Evolutionary conservation across 2,329 filamentous ascomycete genomes (phyloP).

Genomic region (Bipolaris bicolor): DNA sequence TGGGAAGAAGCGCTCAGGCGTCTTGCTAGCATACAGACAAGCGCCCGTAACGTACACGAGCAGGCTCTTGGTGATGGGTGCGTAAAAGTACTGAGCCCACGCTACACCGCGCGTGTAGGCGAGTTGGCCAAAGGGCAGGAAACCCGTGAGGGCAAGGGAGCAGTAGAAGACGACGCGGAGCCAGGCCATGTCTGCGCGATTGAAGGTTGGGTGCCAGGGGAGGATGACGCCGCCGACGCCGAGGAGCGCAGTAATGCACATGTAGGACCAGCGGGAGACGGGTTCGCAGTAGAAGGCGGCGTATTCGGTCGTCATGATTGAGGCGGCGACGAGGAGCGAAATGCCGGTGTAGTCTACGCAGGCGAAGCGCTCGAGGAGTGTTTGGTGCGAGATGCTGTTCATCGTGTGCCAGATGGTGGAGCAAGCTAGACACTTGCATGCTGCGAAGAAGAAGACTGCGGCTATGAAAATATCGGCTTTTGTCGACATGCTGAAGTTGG

Average conservation of each 20-base stretch:
- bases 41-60: conserved; percentile 86
- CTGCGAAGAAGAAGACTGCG: conserved; percentile 93
- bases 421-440: conserved; percentile 92
- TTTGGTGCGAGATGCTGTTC: conserved; percentile 92
- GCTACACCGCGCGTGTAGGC: conserved; percentile 75
- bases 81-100: conserved; percentile 90
- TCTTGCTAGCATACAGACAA: conserved; percentile 85
- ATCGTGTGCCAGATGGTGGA: conserved; percentile 98
- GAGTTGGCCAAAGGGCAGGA: conserved; percentile 86
- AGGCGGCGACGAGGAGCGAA: conserved; percentile 89
- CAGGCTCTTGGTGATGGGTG: conserved; percentile 82
- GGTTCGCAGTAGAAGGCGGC: conserved; percentile 99
- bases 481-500: conserved; percentile 84
- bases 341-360: conserved; percentile 99
- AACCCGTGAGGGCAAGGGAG: conserved; percentile 83
- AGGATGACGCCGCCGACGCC: conserved; percentile 88
- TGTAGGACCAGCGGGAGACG: conserved; percentile 82
- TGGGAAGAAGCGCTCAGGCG: conserved; percentile 91
- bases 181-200: conserved; percentile 91
- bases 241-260: conserved; percentile 77
- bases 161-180: conserved; percentile 90
- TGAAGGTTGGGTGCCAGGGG: conserved; percentile 96
- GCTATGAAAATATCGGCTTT: conserved; percentile 90
- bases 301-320: conserved; percentile 98
- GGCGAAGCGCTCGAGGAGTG: conserved; percentile 90